Conservation (phyloP, 345 rosid species). For the Rhodamnia rubescens region DNA sequence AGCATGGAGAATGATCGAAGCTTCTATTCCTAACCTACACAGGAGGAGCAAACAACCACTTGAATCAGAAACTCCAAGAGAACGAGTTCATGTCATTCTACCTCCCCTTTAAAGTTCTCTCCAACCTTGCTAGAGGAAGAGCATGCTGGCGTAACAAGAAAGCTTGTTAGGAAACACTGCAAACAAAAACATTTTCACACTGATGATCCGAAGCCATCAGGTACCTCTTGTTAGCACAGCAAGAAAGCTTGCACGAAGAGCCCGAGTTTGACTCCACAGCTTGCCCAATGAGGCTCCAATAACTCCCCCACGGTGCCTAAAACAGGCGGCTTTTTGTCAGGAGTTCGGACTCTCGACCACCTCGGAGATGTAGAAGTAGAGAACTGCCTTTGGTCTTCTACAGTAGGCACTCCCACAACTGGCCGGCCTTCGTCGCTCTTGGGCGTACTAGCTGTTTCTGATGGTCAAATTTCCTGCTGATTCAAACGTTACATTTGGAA, state of each 20-base stretch:
- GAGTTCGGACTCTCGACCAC: constrained; percentile 16
- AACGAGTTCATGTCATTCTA: not conserved
- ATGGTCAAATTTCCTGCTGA: constrained; percentile 27
- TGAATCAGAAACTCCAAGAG: not conserved
- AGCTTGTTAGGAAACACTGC: not conserved
- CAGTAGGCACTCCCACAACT: constrained; percentile 22
- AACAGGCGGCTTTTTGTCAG: constrained; percentile 20
- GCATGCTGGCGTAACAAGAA: not conserved
- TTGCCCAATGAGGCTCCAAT: constrained; percentile 36
- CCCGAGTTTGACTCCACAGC: constrained; percentile 14
- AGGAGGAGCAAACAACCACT: not conserved
- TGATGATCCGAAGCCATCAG: not conserved
- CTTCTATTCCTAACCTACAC: not conserved
- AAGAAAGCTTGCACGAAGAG: constrained; percentile 9
- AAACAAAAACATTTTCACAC: too few species aligned
- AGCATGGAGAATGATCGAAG: not conserved
- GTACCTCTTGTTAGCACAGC: not conserved
- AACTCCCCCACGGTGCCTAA: constrained; percentile 52
- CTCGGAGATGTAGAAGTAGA: constrained; percentile 23
- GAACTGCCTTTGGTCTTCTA: constrained; percentile 24
- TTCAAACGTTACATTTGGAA: constrained; percentile 11
- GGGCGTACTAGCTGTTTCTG: constrained; percentile 14
- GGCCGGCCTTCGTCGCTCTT: constrained; percentile 21
- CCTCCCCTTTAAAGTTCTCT: constrained; percentile 15
- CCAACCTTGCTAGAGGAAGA: constrained; percentile 21